Evolutionary conservation across 106 monocot genomes (phyloP), one percentile per base, ranked within the genome.

Genomic region (Allium fistulosum): DNA sequence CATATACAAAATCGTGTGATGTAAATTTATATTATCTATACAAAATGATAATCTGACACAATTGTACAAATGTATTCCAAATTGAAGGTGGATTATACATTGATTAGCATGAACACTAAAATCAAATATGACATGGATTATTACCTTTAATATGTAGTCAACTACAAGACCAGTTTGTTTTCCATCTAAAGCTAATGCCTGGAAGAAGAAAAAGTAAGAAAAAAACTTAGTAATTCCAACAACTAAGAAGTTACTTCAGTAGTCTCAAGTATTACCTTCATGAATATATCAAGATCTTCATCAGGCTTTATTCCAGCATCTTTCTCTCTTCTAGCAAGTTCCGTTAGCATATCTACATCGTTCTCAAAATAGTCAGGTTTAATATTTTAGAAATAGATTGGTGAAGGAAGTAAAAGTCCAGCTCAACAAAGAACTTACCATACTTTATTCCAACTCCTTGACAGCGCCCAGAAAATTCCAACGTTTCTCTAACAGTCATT

Each of bases 361-460:
- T 37, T 37, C 2, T 37, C 37, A 37, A 4, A 37, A 62, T 15
- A 9, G 27, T 51, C 63, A 53, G 22, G 51, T 16, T 69, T 64
- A 12, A 65, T 46, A 46, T 28, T 57, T 79, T 13, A 71, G 59
- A 17, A 70, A 46, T 46, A 57, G 69, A 18, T 57, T 49, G 28
- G 49, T 59, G 15, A 55, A 77, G 63, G 7, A 60, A 73, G n/a
- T 67, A 0, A 22, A 14, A 6, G 59, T 57, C 17, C 26, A 2
- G 26, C 45, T 37, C 37, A 37, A 37, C 37, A 37, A 37, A 46
- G 66, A 75, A 15, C 59, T 83, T 78, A 99, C 99, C 93, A 85
- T 90, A 90, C 83, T 93, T 93, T 76, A 90, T 90, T 74, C 99
- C 99, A 73, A 93, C 87, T 51, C 99, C 99, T 77, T 99, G 99